phyloP scores from a whole-genome alignment of 495 filamentous ascomycete species.

The Neurospora sp. region DNA sequence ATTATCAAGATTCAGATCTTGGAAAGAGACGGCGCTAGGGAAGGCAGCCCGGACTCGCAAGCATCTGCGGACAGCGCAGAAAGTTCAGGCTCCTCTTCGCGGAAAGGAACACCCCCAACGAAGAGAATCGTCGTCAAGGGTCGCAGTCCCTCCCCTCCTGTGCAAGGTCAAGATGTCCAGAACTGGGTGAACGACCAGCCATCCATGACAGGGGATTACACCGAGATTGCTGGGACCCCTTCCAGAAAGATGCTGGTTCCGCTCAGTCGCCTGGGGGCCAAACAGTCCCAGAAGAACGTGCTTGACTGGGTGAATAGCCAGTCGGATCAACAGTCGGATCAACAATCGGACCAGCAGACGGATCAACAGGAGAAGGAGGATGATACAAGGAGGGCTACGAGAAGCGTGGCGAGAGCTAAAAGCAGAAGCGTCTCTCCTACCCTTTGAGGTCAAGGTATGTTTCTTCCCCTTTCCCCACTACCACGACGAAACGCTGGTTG shows the following conservation, averaged over 20 bases:
- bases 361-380: neutral
- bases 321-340: neutral
- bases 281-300: neutral
- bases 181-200: neutral
- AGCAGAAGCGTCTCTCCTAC: neutral
- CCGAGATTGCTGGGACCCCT: neutral
- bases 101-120: neutral
- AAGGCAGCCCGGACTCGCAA: neutral
- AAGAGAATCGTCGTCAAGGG: neutral
- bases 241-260: neutral
- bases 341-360: too few relatives aligned
- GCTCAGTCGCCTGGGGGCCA: neutral
- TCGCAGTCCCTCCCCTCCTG: neutral
- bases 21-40: neutral
- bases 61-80: neutral
- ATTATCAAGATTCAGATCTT: constrained; percentile 15
- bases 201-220: neutral
- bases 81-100: neutral
- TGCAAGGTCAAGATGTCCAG: neutral
- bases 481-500: too few relatives aligned
- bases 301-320: neutral
- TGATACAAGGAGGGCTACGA: neutral
- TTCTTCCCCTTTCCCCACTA: neutral
- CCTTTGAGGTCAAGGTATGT: neutral
- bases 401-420: neutral